These are phyloP conservation scores for Balansia obtecta DNA, from an alignment of 2,329 filamentous ascomycete species.

Conservation along the genomic window DNA sequence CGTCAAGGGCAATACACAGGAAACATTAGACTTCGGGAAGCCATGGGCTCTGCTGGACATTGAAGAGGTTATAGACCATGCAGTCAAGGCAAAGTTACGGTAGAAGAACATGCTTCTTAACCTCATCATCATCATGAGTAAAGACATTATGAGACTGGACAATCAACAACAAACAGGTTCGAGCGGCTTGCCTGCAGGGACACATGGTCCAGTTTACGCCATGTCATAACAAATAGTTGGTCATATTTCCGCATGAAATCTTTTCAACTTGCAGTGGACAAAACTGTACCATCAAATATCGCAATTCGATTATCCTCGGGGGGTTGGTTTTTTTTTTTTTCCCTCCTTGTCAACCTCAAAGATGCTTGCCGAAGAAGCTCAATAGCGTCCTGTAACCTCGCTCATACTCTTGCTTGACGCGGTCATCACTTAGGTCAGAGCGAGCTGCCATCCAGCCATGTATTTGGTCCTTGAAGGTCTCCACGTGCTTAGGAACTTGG, in stretches of 20 bases:
- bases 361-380: constrained; percentile 43
- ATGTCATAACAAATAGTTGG: no score
- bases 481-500: constrained; percentile 43
- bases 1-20: constrained; percentile 27
- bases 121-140: background rate
- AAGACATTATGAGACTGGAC: background rate
- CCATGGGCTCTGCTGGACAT: constrained; percentile 20
- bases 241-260: no score
- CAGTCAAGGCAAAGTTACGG: constrained; percentile 18
- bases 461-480: constrained; percentile 54
- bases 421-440: constrained; percentile 41
- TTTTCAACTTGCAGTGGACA: no score
- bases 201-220: no score
- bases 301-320: background rate
- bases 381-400: constrained; percentile 49
- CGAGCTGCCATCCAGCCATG: constrained; percentile 67
- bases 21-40: constrained; percentile 25
- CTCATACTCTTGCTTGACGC: constrained; percentile 48
- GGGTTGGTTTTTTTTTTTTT: no score
- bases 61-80: constrained; percentile 32
- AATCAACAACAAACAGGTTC: background rate
- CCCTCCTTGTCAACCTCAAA: constrained; percentile 12
- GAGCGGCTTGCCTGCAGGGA: no score
- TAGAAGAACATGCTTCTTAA: background rate
- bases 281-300: no score